Evolutionary conservation across 1,284 basidiomycete species (phyloP).

Genomic region (Melampsora americana): DNA sequence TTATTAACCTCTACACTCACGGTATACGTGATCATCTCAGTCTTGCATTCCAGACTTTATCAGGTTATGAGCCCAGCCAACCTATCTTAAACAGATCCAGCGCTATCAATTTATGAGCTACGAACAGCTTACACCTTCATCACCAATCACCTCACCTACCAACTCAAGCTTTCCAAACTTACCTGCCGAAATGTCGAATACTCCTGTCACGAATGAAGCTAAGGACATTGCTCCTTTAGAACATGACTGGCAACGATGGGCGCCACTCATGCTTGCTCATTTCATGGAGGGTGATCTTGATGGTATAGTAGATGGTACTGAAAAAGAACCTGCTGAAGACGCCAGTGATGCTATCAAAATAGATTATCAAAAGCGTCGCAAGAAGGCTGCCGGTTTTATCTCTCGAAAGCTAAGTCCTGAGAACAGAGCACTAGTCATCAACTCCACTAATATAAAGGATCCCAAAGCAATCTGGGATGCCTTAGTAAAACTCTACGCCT

Average conservation of each 20-base stretch:
- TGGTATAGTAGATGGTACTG: neutral
- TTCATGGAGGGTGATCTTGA: neutral
- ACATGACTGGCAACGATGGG: neutral
- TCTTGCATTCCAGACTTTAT: no score
- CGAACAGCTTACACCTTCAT: no score
- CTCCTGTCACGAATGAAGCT: no score
- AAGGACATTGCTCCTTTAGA: neutral
- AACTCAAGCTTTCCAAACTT: no score
- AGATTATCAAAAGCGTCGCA: neutral
- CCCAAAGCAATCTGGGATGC: neutral
- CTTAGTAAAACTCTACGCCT: neutral
- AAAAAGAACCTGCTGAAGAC: neutral
- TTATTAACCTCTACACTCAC: no score
- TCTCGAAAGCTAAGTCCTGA: neutral
- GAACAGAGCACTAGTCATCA: neutral
- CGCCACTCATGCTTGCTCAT: neutral
- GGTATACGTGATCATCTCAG: no score
- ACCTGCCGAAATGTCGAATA: no score
- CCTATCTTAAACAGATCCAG: no score
- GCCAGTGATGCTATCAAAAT: no score
- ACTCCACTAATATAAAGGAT: neutral
- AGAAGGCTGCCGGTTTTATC: neutral
- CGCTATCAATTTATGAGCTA: no score
- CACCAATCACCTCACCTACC: no score
- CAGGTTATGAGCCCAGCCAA: no score